These are phyloP conservation scores for Athelia sp. DNA, from an alignment of 1,284 basidiomycete genomes.

Conservation along the genomic window DNA sequence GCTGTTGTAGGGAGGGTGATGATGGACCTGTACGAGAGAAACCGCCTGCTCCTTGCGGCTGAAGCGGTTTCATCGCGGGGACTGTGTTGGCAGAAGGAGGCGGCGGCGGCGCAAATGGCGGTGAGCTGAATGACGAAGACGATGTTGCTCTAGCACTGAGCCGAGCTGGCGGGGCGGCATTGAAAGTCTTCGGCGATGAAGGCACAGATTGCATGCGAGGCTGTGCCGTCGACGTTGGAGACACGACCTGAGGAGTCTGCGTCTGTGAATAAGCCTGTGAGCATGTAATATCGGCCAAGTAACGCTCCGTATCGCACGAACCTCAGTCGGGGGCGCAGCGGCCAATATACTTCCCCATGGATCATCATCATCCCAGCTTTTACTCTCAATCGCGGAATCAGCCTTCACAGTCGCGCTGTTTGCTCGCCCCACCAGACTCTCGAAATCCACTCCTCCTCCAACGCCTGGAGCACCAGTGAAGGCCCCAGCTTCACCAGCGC, in stretches of 20 bases:
- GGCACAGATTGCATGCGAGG: slow-evolving; percentile 33
- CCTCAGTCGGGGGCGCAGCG: slow-evolving; percentile 25
- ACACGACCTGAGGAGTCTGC: slow-evolving; percentile 9
- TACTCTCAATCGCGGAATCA: slow-evolving; percentile 35
- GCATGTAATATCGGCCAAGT: slow-evolving; percentile 11
- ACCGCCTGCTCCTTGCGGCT: slow-evolving; percentile 12
- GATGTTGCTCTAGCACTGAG: slow-evolving; percentile 34
- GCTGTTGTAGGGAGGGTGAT: slow-evolving; percentile 11
- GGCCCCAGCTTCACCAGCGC: slow-evolving; percentile 23
- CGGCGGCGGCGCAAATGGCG: slow-evolving; percentile 24
- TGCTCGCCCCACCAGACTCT: slow-evolving; percentile 63
- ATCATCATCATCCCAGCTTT: slow-evolving; percentile 67
- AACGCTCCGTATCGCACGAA: slow-evolving; percentile 19
- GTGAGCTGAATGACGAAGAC: slow-evolving; percentile 29
- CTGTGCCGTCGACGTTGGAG: slow-evolving; percentile 18
- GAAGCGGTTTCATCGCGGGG: slow-evolving; percentile 15
- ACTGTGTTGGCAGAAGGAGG: slow-evolving; percentile 15
- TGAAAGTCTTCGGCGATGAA: slow-evolving; percentile 30
- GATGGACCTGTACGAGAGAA: slow-evolving; percentile 5
- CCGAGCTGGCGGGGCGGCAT: slow-evolving; percentile 24
- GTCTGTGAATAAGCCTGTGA: slow-evolving; percentile 9
- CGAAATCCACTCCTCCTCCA: slow-evolving; percentile 54
- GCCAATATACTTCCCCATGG: slow-evolving; percentile 74
- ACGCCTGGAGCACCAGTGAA: slow-evolving; percentile 17
- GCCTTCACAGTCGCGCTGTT: slow-evolving; percentile 41